Evolutionary conservation across 768 basidiomycete species (phyloP).

Genomic region (Rickenella mellea): DNA sequence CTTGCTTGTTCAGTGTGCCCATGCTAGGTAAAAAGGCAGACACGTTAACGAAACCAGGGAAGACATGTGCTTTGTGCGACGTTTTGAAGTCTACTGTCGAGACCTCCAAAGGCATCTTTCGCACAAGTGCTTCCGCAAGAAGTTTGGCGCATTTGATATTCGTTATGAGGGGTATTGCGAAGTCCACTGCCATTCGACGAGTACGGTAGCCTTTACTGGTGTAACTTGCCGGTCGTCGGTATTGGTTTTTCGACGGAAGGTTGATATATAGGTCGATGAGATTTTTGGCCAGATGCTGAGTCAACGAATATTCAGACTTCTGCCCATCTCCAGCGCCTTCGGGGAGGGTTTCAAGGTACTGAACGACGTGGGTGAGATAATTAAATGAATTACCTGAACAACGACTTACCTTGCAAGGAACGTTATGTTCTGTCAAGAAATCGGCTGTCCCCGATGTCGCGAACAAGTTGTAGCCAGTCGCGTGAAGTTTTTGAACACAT

Average conservation of each 20-base stretch:
- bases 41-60: constrained; percentile 89
- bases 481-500: constrained; percentile 88
- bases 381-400: constrained; percentile 6
- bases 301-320: constrained; percentile 96
- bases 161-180: constrained; percentile 93
- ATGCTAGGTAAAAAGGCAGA: constrained; percentile 78
- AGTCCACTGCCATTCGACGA: constrained; percentile 98
- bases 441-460: constrained; percentile 96
- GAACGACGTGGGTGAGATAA: background rate
- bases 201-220: constrained; percentile 95
- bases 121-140: constrained; percentile 84
- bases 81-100: constrained; percentile 89
- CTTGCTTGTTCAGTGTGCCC: constrained; percentile 39
- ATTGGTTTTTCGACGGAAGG: constrained; percentile 94
- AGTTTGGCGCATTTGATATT: constrained; percentile 99
- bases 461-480: constrained; percentile 91
- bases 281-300: constrained; percentile 93
- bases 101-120: constrained; percentile 85
- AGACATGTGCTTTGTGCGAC: constrained; percentile 79
- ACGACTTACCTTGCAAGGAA: constrained; percentile 78
- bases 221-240: constrained; percentile 93
- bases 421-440: constrained; percentile 93
- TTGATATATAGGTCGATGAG: constrained; percentile 99
- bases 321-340: constrained; percentile 68
- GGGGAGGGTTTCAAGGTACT: constrained; percentile 86